Base-by-base conservation (phyloP, 2,329 filamentous ascomycete genomes). In the Penicillium freii region DNA sequence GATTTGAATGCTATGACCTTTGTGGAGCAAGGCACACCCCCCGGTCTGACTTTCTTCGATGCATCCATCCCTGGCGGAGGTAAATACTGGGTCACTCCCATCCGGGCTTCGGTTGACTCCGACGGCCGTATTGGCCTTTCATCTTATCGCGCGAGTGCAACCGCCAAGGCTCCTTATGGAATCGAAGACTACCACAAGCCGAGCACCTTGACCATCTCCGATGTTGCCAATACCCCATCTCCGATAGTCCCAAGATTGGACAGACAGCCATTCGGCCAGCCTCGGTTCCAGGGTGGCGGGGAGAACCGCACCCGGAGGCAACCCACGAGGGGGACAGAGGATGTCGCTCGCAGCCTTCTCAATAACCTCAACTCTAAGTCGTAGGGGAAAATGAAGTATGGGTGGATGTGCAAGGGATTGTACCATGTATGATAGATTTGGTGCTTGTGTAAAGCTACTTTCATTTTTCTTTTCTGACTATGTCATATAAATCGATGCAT, bases 61-160 rank as follows among this genome's bases (percentile, higher is more conserved):
- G 69, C 75, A 7, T 73, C 78, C 38, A 69, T 76, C 6, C 69
- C 71, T 1, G 82, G 82, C 45, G 83, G 83, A 53, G 77, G 76
- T 55, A 85, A 84, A 63, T 71, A 83, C 54, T 79, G 76, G 73
- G 79, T 82, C 25, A 75, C 77, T 19, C 79, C 82, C 1, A 69
- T 73, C 43, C 76, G 75, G 40, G 82, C 80, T 23, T 69, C 66
- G 44, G 69, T 82, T 34, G 73, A 80, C 58, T 73, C 78, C 21
- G 66, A 75, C 11, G 80, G 80, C 36, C 73, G 72, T 38, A 75
- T 82, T 56, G 64, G 65, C 5, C 70, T 82, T 46, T 62, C 68
- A 15, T 71, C 69, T 21, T 68, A 66, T 55, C 69, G 71, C 31
- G 72, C 73, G 13, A 71, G 66, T 39, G 61, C 68, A n/a, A 66